These are phyloP conservation scores for Inga oerstediana DNA, from an alignment of 306 rosid genomes.

Conservation along the genomic window DNA sequence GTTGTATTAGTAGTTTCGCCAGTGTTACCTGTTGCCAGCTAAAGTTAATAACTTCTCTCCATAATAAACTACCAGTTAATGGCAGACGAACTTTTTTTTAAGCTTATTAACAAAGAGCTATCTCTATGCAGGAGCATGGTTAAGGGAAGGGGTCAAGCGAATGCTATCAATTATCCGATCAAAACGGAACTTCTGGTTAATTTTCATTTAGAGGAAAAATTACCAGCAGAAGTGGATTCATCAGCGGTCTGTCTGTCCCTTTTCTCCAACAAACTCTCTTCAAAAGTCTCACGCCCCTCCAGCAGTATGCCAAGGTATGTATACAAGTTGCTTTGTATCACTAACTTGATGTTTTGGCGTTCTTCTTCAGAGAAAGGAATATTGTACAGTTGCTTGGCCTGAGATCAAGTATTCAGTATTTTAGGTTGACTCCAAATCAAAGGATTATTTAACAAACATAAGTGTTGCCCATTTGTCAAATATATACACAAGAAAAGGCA, in stretches of 20 bases:
- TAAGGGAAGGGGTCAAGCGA: background rate
- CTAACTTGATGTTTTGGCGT: conserved; percentile 59
- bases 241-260: conserved; percentile 37
- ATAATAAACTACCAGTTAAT: background rate
- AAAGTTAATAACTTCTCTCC: conserved; percentile 25
- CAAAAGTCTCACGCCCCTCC: conserved; percentile 70
- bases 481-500: background rate
- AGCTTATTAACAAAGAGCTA: background rate
- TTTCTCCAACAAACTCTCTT: conserved; percentile 59
- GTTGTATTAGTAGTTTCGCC: conserved; percentile 42
- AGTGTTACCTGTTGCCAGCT: conserved; percentile 42
- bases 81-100: conserved; percentile 20
- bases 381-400: conserved; percentile 73
- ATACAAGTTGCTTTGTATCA: conserved; percentile 74
- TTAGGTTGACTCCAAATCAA: conserved; percentile 27
- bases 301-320: conserved; percentile 66
- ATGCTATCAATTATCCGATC: conserved; percentile 3
- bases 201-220: background rate
- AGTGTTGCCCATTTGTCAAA: conserved; percentile 4
- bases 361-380: conserved; percentile 78
- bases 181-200: conserved; percentile 1
- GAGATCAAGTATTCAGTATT: conserved; percentile 29
- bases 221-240: conserved; percentile 66
- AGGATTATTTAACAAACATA: conserved; percentile 5
- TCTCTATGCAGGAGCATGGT: background rate